Evolutionary conservation across 345 rosid species (phyloP).

Genomic region (Eucalyptus brandiana): DNA sequence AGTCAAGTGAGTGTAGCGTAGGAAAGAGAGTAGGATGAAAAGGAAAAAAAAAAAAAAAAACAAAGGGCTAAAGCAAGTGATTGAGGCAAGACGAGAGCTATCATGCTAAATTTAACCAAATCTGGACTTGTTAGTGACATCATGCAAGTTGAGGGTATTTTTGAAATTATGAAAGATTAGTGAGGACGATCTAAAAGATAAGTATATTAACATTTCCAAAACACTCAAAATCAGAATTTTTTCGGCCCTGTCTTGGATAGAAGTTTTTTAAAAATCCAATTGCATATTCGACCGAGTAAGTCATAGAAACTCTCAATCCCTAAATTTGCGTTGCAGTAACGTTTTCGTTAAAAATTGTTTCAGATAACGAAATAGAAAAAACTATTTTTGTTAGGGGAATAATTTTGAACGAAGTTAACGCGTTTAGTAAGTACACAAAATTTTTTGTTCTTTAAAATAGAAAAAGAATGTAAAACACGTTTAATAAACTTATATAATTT

Average conservation of each 20-base stretch:
- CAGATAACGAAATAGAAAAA: fast-evolving
- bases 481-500: no score
- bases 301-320: no score
- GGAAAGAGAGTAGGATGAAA: no score
- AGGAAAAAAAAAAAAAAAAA: background rate
- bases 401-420: no score
- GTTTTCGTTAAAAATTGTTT: fast-evolving
- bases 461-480: no score
- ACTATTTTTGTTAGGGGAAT: no score
- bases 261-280: background rate
- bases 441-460: fast-evolving
- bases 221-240: background rate
- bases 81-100: no score
- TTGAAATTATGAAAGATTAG: background rate
- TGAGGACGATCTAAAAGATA: background rate
- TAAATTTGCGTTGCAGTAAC: fast-evolving
- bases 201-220: background rate
- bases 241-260: background rate
- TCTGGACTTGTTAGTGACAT: no score
- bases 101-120: background rate
- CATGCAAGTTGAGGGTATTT: background rate
- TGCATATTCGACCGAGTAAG: no score
- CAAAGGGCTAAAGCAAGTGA: background rate
- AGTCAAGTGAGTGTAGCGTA: no score
- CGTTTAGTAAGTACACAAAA: fast-evolving